Conservation (phyloP, 2,329 filamentous ascomycete species). For the Arthroderma uncinatum region DNA sequence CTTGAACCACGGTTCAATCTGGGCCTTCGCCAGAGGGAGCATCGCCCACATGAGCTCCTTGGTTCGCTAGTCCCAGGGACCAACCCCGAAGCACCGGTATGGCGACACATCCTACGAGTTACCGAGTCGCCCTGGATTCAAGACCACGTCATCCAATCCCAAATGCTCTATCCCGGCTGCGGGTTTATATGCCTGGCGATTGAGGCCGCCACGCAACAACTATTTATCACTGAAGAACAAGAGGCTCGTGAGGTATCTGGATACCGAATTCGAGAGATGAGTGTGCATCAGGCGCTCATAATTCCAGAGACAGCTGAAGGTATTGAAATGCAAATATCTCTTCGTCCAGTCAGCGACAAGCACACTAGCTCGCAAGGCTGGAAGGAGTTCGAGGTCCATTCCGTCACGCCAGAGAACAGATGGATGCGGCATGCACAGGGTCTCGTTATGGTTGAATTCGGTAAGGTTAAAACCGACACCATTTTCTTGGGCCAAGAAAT, state of each 20-base stretch:
- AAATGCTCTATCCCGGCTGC: slow-evolving; percentile 23
- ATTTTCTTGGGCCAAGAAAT: too few species aligned
- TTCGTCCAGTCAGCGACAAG: too few species aligned
- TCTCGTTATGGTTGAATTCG: neutral
- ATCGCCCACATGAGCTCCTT: slow-evolving; percentile 8
- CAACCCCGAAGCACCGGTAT: slow-evolving; percentile 10
- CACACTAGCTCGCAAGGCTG: too few species aligned
- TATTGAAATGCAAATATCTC: too few species aligned
- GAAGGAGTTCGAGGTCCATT: neutral
- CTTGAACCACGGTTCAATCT: slow-evolving; percentile 9
- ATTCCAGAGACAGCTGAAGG: too few species aligned
- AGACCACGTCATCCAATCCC: slow-evolving; percentile 19
- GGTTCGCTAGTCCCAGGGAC: neutral
- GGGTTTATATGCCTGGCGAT: slow-evolving; percentile 19
- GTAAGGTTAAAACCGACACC: neutral
- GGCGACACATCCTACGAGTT: slow-evolving; percentile 17
- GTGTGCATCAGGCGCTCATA: too few species aligned
- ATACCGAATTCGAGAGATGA: too few species aligned
- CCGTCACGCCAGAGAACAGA: neutral
- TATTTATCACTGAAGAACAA: neutral
- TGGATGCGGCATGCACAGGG: neutral
- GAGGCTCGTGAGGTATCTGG: too few species aligned
- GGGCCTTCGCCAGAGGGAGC: neutral
- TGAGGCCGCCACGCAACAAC: slow-evolving; percentile 15
- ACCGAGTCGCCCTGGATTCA: slow-evolving; percentile 22